Conservation (phyloP, 169 alveolate species). For the Plasmodium reichenowi region DNA sequence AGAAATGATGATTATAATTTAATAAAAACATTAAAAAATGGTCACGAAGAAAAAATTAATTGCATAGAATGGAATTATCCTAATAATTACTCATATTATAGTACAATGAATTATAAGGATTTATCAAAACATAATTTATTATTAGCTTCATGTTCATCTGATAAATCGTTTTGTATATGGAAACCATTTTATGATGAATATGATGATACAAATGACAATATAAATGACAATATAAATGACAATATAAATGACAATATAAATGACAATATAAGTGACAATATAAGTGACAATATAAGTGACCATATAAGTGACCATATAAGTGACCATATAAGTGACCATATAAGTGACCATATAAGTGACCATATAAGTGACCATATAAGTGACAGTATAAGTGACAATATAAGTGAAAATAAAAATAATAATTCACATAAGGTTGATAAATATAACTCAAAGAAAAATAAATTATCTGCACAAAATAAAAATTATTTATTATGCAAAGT, state of each 20-base stretch:
- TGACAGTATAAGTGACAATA: not conserved
- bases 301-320: not conserved
- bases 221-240: not conserved
- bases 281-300: not conserved
- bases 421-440: conserved; percentile 6
- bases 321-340: not conserved
- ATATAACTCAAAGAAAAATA: not conserved
- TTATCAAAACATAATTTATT: conserved; percentile 74
- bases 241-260: not conserved
- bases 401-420: not conserved
- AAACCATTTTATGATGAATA: conserved; percentile 78
- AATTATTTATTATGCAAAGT: conserved; percentile 72
- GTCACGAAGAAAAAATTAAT: conserved; percentile 81
- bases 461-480: not conserved
- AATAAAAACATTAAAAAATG: conserved; percentile 78
- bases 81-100: conserved; percentile 77
- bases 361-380: not conserved
- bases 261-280: not conserved
- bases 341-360: not conserved
- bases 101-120: conserved; percentile 38
- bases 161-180: conserved; percentile 82
- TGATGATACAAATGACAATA: not conserved
- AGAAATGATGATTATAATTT: conserved; percentile 70
- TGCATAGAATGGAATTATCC: conserved; percentile 86
- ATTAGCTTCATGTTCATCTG: conserved; percentile 85